Evolutionary conservation across 345 rosid genomes (phyloP).

Genomic region (Aethionema arabicum): DNA sequence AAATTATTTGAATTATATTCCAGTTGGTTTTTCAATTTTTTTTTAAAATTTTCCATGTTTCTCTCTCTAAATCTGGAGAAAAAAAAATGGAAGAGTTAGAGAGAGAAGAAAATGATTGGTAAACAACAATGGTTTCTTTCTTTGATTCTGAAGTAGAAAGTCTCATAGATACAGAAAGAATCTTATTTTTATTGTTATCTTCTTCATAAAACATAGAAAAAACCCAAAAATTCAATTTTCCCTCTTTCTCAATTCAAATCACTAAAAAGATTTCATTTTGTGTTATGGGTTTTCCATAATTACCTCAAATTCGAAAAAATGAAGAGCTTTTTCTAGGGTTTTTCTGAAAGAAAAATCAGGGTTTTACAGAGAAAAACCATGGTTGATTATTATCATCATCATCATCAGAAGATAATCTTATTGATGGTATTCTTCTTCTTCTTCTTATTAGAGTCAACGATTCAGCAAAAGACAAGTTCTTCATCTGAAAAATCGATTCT

Average conservation of each 20-base stretch:
- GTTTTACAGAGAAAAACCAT: slow-evolving; percentile 42
- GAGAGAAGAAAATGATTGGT: slow-evolving; percentile 35
- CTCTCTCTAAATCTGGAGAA: slow-evolving; percentile 38
- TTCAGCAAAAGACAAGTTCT: slow-evolving; percentile 59
- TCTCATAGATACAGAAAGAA: slow-evolving; percentile 35
- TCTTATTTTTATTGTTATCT: slow-evolving; percentile 19
- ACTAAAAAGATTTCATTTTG: slow-evolving; percentile 5
- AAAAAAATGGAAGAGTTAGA: slow-evolving; percentile 38
- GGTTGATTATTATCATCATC: too few species aligned
- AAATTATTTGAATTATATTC: slow-evolving; percentile 20
- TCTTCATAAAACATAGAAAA: slow-evolving; percentile 9
- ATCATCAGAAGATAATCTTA: slow-evolving; percentile 33
- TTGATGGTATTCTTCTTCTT: slow-evolving; percentile 41
- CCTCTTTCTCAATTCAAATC: slow-evolving; percentile 4
- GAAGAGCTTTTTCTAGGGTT: slow-evolving; percentile 26
- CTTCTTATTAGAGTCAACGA: slow-evolving; percentile 57
- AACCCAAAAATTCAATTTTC: slow-evolving; percentile 17
- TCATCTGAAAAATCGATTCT: slow-evolving; percentile 57
- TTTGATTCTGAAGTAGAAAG: slow-evolving; percentile 24
- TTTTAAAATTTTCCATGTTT: slow-evolving; percentile 16
- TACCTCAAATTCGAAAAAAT: neutral
- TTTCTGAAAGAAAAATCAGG: slow-evolving; percentile 16
- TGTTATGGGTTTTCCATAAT: slow-evolving; percentile 7
- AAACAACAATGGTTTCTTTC: slow-evolving; percentile 25
- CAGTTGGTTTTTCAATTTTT: slow-evolving; percentile 15